These are phyloP conservation scores for Spizellomyces punctatus DNA, from an alignment of 192 early-diverging fungal genomes.

Conservation along the genomic window DNA sequence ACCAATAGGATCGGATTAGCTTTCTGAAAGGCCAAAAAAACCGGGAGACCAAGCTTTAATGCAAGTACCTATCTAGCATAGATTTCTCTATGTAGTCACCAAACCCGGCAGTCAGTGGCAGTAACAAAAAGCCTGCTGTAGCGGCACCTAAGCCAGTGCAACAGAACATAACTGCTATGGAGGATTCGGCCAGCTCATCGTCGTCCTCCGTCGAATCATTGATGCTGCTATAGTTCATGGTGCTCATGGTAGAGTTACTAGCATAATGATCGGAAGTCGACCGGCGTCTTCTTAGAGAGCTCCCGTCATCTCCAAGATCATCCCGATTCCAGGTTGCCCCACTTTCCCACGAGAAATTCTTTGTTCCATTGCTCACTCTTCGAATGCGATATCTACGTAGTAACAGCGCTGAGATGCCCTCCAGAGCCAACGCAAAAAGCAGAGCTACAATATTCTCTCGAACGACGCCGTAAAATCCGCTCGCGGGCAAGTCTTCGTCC, in stretches of 20 bases:
- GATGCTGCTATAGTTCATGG: no score
- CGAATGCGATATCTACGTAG: slow-evolving; percentile 8
- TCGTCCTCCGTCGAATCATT: slow-evolving; percentile 19
- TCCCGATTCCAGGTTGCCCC: background rate
- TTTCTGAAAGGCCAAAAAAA: background rate
- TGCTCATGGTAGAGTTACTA: no score
- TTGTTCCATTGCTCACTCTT: background rate
- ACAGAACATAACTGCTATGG: slow-evolving; percentile 24
- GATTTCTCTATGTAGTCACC: background rate
- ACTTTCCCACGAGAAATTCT: background rate
- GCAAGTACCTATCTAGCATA: slow-evolving; percentile 20
- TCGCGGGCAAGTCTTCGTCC: slow-evolving; percentile 10
- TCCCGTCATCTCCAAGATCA: background rate
- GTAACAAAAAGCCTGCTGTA: slow-evolving; percentile 3
- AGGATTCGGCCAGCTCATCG: slow-evolving; percentile 3
- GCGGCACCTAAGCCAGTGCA: slow-evolving; percentile 18
- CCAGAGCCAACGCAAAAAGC: slow-evolving; percentile 2
- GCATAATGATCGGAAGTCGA: background rate
- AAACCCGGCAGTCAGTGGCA: slow-evolving; percentile 12
- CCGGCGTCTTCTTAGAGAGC: background rate
- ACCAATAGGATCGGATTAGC: background rate
- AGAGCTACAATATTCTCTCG: slow-evolving; percentile 28
- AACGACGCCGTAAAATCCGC: slow-evolving; percentile 19
- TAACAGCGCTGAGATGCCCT: background rate
- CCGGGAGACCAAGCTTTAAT: background rate